phyloP scores from a whole-genome alignment of 1,139 yeast species.

The Zygosaccharomyces pseudobailii region DNA sequence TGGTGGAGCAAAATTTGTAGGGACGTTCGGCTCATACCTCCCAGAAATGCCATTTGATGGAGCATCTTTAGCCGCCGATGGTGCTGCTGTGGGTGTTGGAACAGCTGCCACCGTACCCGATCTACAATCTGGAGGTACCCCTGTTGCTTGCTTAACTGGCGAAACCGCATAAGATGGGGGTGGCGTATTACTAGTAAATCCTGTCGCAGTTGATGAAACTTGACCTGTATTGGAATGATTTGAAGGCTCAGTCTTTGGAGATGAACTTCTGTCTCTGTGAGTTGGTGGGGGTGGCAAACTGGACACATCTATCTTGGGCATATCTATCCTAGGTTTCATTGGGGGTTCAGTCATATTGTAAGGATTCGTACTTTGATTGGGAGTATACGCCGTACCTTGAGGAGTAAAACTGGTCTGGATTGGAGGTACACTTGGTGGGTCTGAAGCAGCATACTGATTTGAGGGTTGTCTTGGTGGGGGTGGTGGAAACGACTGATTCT shows the following conservation, averaged over 20 bases:
- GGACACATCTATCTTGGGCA: constrained; percentile 17
- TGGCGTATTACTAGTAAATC: background rate
- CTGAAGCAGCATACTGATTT: background rate
- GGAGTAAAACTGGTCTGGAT: background rate
- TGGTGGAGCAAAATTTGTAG: constrained; percentile 35
- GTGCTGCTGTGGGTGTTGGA: background rate
- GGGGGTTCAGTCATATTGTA: background rate
- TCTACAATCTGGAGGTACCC: background rate
- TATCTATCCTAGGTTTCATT: constrained; percentile 1
- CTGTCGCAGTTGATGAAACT: background rate
- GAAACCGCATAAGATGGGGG: background rate
- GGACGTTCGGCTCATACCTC: constrained; percentile 26
- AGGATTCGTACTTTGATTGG: background rate
- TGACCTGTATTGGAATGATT: background rate
- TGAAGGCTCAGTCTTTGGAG: background rate
- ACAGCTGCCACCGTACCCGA: background rate
- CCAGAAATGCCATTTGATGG: constrained; percentile 18
- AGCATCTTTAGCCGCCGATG: background rate
- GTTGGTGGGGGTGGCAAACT: constrained; percentile 30
- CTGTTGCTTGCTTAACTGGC: background rate
- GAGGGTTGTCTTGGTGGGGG: background rate
- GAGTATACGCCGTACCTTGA: background rate
- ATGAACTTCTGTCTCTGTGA: constrained; percentile 22
- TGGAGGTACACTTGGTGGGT: background rate
- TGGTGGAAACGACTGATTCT: background rate